A percentile compares a stretch with the other conserved stretches of the same genome.
Evolutionary conservation across 2,329 filamentous ascomycete genomes (phyloP).

Genomic region (Alternaria triticina): DNA sequence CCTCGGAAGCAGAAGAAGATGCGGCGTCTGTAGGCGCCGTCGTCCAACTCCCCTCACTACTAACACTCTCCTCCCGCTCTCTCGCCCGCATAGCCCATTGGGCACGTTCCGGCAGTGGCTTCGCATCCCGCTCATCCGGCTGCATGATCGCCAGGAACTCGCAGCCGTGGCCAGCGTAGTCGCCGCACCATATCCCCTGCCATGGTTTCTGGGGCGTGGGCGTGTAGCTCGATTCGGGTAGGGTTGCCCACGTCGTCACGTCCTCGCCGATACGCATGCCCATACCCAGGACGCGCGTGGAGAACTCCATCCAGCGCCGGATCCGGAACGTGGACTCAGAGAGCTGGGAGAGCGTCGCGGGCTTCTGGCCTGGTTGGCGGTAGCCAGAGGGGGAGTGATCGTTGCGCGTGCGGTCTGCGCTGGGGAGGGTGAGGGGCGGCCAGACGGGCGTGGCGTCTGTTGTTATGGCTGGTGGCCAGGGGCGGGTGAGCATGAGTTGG

Average conservation of each 20-base stretch:
- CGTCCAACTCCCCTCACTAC: slow-evolving; percentile 39
- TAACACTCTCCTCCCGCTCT: slow-evolving; percentile 37
- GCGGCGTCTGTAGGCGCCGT: slow-evolving; percentile 35
- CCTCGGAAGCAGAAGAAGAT: not conserved
- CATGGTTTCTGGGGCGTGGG: slow-evolving; percentile 82
- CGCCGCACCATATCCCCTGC: slow-evolving; percentile 90
- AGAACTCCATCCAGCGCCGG: slow-evolving; percentile 76
- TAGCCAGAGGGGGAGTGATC: slow-evolving; percentile 52
- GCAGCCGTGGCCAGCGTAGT: slow-evolving; percentile 86
- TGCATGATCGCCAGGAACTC: slow-evolving; percentile 88
- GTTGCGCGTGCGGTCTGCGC: slow-evolving; percentile 63
- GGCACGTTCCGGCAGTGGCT: slow-evolving; percentile 49
- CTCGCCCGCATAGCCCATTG: slow-evolving; percentile 34
- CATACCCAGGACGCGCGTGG: slow-evolving; percentile 33
- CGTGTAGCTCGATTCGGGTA: slow-evolving; percentile 77
- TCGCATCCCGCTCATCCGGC: slow-evolving; percentile 57
- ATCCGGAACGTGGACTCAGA: slow-evolving; percentile 76
- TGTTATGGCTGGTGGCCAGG: slow-evolving; percentile 52
- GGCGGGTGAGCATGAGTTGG: slow-evolving; percentile 70
- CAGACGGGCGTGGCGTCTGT: slow-evolving; percentile 61
- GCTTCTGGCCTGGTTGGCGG: slow-evolving; percentile 55
- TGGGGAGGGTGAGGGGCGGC: slow-evolving; percentile 76
- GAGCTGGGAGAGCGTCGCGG: slow-evolving; percentile 63
- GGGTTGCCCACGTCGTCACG: slow-evolving; percentile 71
- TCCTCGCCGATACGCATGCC: slow-evolving; percentile 58